These are phyloP conservation scores for Chaetomiaceae sp. DNA, from an alignment of 2,329 filamentous ascomycete species.

Conservation along the genomic window DNA sequence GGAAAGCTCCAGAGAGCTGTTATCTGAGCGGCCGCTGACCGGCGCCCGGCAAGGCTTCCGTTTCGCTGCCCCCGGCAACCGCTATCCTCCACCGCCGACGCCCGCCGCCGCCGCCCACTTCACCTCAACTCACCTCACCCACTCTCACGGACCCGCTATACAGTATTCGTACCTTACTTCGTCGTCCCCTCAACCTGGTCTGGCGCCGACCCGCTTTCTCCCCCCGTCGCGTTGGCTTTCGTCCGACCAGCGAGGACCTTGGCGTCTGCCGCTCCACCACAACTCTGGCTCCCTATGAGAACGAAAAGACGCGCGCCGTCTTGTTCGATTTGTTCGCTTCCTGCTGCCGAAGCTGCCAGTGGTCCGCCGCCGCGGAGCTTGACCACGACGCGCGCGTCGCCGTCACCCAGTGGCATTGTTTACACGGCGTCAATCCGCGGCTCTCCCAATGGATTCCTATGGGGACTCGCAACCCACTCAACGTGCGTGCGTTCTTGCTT, in stretches of 20 bases:
- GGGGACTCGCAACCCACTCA: constrained; percentile 25
- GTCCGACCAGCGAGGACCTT: constrained; percentile 1
- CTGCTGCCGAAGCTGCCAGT: constrained; percentile 1
- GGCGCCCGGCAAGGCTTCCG: constrained; percentile 22
- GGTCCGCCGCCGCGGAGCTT: constrained; percentile 9
- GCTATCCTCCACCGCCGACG: not conserved
- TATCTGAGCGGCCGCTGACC: constrained; percentile 10
- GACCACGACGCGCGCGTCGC: not conserved
- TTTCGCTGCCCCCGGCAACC: constrained; percentile 20
- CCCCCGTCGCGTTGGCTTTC: constrained; percentile 1
- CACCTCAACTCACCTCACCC: not conserved
- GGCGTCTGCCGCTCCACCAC: not conserved
- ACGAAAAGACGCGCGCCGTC: constrained; percentile 9
- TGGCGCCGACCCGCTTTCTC: constrained; percentile 10
- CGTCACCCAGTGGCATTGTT: not conserved
- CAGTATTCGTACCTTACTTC: not conserved
- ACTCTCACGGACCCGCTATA: not conserved
- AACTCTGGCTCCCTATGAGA: not conserved
- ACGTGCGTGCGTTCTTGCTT: constrained; percentile 21
- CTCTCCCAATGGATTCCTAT: constrained; percentile 24
- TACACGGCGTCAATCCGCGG: not conserved
- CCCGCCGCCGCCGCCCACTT: not conserved
- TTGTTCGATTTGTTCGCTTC: not conserved
- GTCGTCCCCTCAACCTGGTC: constrained; percentile 12
- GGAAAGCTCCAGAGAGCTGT: constrained; percentile 2